phyloP scores from a whole-genome alignment of 768 basidiomycete species.

The Podaxis sp. region DNA sequence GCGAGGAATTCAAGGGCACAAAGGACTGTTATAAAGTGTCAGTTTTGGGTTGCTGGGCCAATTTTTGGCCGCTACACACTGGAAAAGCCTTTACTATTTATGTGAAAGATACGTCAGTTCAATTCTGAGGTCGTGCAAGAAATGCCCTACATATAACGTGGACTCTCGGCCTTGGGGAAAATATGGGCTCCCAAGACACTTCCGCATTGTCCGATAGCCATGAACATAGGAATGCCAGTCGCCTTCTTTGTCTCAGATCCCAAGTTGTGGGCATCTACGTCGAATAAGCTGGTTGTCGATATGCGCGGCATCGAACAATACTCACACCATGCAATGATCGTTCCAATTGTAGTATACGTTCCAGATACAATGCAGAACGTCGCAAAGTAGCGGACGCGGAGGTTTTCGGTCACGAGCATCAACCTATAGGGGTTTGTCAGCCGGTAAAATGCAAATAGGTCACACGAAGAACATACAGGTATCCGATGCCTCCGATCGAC shows the following conservation, averaged over 20 bases:
- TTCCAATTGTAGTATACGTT: slow-evolving; percentile 74
- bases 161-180: slow-evolving; percentile 63
- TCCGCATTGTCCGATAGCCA: slow-evolving; percentile 79
- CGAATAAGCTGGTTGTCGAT: not conserved
- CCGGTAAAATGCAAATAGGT: not conserved
- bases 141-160: slow-evolving; percentile 56
- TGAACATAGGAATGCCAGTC: slow-evolving; percentile 74
- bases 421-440: slow-evolving; percentile 36
- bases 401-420: slow-evolving; percentile 55
- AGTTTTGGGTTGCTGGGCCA: not conserved
- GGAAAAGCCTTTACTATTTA: slow-evolving; percentile 57
- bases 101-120: not conserved
- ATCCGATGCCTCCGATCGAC: slow-evolving; percentile 55
- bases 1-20: slow-evolving; percentile 56
- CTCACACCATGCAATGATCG: slow-evolving; percentile 79
- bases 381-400: slow-evolving; percentile 73
- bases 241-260: slow-evolving; percentile 80
- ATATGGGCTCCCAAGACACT: slow-evolving; percentile 76
- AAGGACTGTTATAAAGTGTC: slow-evolving; percentile 32
- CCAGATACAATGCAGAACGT: slow-evolving; percentile 76
- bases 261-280: slow-evolving; percentile 66
- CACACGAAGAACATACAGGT: slow-evolving; percentile 46
- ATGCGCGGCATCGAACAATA: slow-evolving; percentile 16
- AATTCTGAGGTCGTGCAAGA: too few relatives aligned
- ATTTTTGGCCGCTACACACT: slow-evolving; percentile 30